phyloP scores from a whole-genome alignment of 371 early-diverging fungal species.

The Nematocida ausubeli region DNA sequence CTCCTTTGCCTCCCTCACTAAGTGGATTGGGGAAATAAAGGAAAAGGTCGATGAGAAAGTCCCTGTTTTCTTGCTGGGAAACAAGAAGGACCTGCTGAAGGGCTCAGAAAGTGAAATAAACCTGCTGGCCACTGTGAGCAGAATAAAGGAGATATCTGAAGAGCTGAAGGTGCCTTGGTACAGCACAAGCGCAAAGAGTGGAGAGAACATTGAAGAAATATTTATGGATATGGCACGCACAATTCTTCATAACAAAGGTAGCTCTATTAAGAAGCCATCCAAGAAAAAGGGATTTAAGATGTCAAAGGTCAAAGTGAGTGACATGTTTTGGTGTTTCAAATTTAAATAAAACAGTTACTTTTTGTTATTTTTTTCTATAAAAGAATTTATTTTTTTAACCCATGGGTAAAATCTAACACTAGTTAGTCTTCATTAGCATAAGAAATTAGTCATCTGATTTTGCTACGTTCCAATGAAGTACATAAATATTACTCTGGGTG shows the following conservation, averaged over 20 bases:
- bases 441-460: slow-evolving; percentile 5
- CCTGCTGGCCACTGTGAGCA: neutral
- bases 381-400: neutral
- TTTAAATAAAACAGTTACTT: slow-evolving; percentile 26
- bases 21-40: slow-evolving; percentile 91
- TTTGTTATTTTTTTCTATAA: slow-evolving; percentile 12
- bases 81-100: slow-evolving; percentile 85
- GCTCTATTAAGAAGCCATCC: neutral
- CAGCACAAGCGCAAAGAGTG: slow-evolving; percentile 65
- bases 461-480: slow-evolving; percentile 56
- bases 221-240: slow-evolving; percentile 59
- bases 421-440: slow-evolving; percentile 33
- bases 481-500: slow-evolving; percentile 52
- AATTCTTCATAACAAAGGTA: neutral
- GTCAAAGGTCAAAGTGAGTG: slow-evolving; percentile 12
- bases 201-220: slow-evolving; percentile 64
- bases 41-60: slow-evolving; percentile 84
- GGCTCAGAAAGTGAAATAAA: neutral
- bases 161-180: slow-evolving; percentile 48
- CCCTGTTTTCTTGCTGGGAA: slow-evolving; percentile 83
- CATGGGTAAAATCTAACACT: neutral
- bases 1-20: slow-evolving; percentile 85
- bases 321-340: slow-evolving; percentile 42
- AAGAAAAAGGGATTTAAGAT: slow-evolving; percentile 17
- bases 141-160: slow-evolving; percentile 24